phyloP scores from a whole-genome alignment of 768 basidiomycete genomes.

The Hygrocybe coccinea region DNA sequence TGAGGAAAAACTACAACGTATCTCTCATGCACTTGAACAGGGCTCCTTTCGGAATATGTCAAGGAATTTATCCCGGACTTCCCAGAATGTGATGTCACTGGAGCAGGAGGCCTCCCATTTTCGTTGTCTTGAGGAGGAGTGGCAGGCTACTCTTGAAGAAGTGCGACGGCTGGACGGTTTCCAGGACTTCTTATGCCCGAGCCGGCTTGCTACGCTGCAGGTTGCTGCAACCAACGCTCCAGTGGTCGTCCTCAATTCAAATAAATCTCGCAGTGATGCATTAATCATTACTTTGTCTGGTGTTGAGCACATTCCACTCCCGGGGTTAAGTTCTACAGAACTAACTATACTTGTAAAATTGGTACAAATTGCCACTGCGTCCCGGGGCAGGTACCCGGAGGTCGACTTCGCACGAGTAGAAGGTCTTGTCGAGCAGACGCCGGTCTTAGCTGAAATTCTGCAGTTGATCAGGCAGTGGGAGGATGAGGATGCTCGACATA shows the following conservation, averaged over 20 bases:
- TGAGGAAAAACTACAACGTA: constrained; percentile 2
- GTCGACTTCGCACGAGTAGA: not conserved
- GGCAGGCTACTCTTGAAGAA: constrained; percentile 19
- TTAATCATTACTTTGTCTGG: constrained; percentile 11
- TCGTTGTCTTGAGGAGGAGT: constrained; percentile 23
- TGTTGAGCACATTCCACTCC: constrained; percentile 13
- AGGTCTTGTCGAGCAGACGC: not conserved
- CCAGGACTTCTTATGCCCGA: constrained; percentile 18
- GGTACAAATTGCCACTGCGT: not conserved
- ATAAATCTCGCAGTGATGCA: constrained; percentile 16
- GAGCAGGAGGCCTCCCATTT: constrained; percentile 17
- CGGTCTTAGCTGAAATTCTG: not conserved
- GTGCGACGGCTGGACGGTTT: constrained; percentile 25
- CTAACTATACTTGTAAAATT: not conserved
- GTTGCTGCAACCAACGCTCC: constrained; percentile 25
- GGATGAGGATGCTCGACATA: not conserved
- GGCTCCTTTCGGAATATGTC: not conserved
- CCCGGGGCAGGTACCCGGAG: not conserved
- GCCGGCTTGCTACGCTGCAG: constrained; percentile 11
- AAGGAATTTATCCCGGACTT: not conserved
- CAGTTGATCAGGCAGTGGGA: not conserved
- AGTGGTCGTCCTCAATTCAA: constrained; percentile 31
- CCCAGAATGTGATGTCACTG: not conserved
- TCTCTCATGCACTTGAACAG: constrained; percentile 4
- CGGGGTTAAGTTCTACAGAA: not conserved